Base-by-base conservation (phyloP, 1,284 basidiomycete species). In the Moniliella sp. region DNA sequence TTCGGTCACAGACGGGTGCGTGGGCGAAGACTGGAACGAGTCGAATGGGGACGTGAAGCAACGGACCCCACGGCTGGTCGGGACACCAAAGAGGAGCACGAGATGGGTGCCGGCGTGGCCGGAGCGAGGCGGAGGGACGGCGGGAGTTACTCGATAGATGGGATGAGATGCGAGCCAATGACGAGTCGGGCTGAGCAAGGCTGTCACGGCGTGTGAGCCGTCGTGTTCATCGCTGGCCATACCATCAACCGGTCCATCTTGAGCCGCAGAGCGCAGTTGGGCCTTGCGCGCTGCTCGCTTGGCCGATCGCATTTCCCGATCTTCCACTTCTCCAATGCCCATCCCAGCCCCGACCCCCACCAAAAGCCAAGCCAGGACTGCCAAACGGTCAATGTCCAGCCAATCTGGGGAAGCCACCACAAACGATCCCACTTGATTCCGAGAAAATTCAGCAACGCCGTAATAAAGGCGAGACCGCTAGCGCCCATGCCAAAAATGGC, bases 401-500 rank as follows among this genome's bases (percentile, higher is more conserved):
- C 48, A 18, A 59, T 31, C 27, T 48, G 43, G 25, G 47, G 49
- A 4, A 59, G 43, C 57, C 57, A 59, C 46, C 53, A 54, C n/a
- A 56, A 35, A 12, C 48, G 47, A 19, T 57, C 52, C 33, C 48
- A 57, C 25, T 39, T 46, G 34, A 59, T 54, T 33, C 55, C 48
- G 10, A 50, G 43, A 38, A 56, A 59, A 41, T 45, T 52, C 35
- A 57, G 49, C 21, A 43, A 43, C 11, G 52, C 54, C 35, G 56
- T 57, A 40, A 45, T 37, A 18, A 54, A 18, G 2, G 57, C 52
- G 4, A 59, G 45, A 5, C 45, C 40, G 9, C 54, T 37, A 2
- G 50, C 43, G 5, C 47, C 46, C 5, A 69, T 70, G 13, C 88
- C 88, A 53, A 97, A 99, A 0, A 76, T 77, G 0, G 84, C 84